A percentile compares a stretch with the other conserved stretches of the same genome.
Evolutionary conservation across 108 stramenopile species (phyloP).

Genomic region (Skeletonema grethae): DNA sequence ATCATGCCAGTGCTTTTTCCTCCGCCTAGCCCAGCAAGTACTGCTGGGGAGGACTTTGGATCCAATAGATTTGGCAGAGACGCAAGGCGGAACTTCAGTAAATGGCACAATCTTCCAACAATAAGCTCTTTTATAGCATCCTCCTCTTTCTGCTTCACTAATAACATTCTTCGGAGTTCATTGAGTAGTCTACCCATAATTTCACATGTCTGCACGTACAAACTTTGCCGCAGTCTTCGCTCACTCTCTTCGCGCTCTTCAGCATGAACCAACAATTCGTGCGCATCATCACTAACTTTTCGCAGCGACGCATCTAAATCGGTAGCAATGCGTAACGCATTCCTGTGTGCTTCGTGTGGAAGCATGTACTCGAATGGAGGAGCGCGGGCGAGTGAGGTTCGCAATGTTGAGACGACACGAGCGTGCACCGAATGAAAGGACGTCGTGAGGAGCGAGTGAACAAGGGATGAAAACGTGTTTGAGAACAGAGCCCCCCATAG

Average conservation of each 20-base stretch:
- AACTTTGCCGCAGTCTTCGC: constrained; percentile 72
- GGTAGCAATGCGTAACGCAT: constrained; percentile 79
- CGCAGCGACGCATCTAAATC: constrained; percentile 71
- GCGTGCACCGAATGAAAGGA: constrained; percentile 86
- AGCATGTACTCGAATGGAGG: constrained; percentile 70
- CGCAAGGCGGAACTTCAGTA: constrained; percentile 83
- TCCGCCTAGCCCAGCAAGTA: constrained; percentile 41
- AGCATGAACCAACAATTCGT: constrained; percentile 87
- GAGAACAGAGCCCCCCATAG: constrained; percentile 86
- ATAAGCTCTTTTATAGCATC: constrained; percentile 77
- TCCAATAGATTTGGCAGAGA: constrained; percentile 78
- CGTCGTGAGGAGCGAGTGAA: constrained; percentile 80
- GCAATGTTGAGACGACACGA: constrained; percentile 73
- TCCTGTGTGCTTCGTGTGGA: constrained; percentile 89
- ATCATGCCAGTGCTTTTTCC: constrained; percentile 73
- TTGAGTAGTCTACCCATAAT: constrained; percentile 86
- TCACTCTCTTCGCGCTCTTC: constrained; percentile 90
- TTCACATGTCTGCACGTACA: constrained; percentile 92
- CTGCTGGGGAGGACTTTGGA: constrained; percentile 77
- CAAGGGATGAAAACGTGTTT: constrained; percentile 84
- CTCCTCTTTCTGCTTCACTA: constrained; percentile 35
- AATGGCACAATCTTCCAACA: constrained; percentile 82
- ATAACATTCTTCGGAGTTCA: constrained; percentile 80
- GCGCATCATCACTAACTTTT: constrained; percentile 86
- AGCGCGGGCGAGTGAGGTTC: constrained; percentile 79